These are phyloP conservation scores for Zymoseptoria passerinii DNA, from an alignment of 2,329 filamentous ascomycete species.

Conservation along the genomic window DNA sequence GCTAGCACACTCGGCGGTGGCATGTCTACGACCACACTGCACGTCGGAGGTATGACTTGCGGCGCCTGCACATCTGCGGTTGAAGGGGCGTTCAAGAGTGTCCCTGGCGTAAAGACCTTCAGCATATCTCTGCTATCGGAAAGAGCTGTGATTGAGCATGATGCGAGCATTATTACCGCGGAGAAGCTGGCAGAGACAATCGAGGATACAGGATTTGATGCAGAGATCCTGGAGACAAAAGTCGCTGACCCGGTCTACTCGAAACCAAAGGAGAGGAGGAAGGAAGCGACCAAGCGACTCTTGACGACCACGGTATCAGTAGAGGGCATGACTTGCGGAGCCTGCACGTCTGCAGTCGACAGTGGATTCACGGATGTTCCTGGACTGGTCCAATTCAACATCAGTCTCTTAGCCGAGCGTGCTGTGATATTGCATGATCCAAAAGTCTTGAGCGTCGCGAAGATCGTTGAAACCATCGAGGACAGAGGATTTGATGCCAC, in stretches of 20 bases:
- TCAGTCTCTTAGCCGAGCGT: conserved; percentile 85
- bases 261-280: conserved; percentile 27
- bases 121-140: conserved; percentile 94
- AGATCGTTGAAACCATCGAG: conserved; percentile 76
- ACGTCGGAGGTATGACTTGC: conserved; percentile 80
- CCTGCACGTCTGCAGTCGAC: conserved; percentile 88
- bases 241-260: conserved; percentile 35
- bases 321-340: conserved; percentile 95
- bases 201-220: conserved; percentile 87
- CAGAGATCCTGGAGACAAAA: conserved; percentile 67
- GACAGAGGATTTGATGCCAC: conserved; percentile 82
- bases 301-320: conserved; percentile 79
- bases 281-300: conserved; percentile 33
- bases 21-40: conserved; percentile 84
- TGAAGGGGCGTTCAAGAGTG: conserved; percentile 77
- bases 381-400: conserved; percentile 82
- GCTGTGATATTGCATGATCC: conserved; percentile 81
- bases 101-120: conserved; percentile 74
- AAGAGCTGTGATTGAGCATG: conserved; percentile 86
- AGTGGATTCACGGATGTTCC: conserved; percentile 67
- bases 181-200: conserved; percentile 76
- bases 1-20: conserved; percentile 37
- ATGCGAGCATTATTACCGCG: conserved; percentile 63
- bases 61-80: conserved; percentile 94
- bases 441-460: conserved; percentile 58